Conservation (phyloP, 139 green algal genomes). For the Ettlia oleoabundans region DNA sequence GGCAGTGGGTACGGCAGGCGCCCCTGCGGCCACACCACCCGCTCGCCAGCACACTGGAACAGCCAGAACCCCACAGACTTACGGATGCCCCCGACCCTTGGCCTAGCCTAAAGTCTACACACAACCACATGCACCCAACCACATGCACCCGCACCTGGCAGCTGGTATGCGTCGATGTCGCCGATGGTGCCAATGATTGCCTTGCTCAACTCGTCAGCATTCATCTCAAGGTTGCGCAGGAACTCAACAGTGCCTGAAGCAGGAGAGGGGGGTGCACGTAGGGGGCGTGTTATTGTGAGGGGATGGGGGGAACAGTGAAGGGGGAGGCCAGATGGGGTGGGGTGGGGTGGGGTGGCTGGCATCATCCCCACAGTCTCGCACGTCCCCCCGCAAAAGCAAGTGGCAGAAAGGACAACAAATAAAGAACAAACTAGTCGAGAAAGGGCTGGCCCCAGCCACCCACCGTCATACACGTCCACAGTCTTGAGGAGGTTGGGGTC, state of each 20-base stretch:
- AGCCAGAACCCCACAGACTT: too few relatives aligned
- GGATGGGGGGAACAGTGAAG: too few relatives aligned
- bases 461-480: slow-evolving; percentile 76
- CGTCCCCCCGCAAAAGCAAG: too few relatives aligned
- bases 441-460: background rate
- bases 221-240: slow-evolving; percentile 82
- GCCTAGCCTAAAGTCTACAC: background rate
- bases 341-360: too few relatives aligned
- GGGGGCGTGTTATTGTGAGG: background rate
- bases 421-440: background rate
- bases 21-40: too few relatives aligned
- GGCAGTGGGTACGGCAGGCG: too few relatives aligned
- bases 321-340: too few relatives aligned
- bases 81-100: background rate
- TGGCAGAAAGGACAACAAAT: background rate
- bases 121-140: background rate
- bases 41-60: too few relatives aligned
- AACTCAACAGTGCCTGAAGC: slow-evolving; percentile 77
- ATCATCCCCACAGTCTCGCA: too few relatives aligned
- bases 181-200: slow-evolving; percentile 96
- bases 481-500: slow-evolving; percentile 98
- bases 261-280: background rate
- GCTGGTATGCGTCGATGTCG: slow-evolving; percentile 95
- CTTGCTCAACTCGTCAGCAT: slow-evolving; percentile 89
- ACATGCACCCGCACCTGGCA: slow-evolving; percentile 58